A percentile compares a stretch with the other conserved stretches of the same genome.
Evolutionary conservation across 257 asterid genomes (phyloP).

Genomic region (Salvia splendens): DNA sequence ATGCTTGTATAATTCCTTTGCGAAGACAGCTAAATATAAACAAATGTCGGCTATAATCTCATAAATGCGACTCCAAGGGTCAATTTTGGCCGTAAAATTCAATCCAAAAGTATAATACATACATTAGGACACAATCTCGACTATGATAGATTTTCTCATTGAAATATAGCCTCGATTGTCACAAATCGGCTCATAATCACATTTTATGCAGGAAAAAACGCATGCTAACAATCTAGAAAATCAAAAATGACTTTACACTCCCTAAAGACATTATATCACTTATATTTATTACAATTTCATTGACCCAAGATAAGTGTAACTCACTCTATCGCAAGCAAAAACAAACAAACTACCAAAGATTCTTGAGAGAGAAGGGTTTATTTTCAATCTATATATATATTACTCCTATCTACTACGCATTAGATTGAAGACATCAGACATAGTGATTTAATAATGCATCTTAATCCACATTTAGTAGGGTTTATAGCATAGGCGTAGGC

Average conservation of each 20-base stretch:
- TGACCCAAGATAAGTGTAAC: background rate
- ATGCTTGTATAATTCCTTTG: no score
- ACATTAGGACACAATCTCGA: background rate
- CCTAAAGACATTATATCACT: background rate
- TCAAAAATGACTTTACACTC: background rate
- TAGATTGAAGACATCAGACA: background rate
- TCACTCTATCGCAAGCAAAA: background rate
- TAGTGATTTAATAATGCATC: background rate
- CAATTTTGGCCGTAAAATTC: no score
- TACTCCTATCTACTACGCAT: background rate
- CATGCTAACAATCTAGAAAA: no score
- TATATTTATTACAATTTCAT: background rate
- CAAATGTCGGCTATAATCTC: no score
- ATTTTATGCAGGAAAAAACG: no score
- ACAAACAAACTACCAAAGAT: background rate
- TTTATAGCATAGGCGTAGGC: slow-evolving; percentile 15
- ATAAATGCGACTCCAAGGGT: no score
- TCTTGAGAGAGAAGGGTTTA: background rate
- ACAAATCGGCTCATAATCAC: no score
- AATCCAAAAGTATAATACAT: background rate
- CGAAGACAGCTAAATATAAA: no score
- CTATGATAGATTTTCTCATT: background rate
- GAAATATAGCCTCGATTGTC: background rate
- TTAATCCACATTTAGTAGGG: background rate
- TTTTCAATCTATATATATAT: no score